A percentile compares a stretch with the other conserved stretches of the same genome.
phyloP scores from a whole-genome alignment of 805 yeast genomes.

The Ogataea trehalophila region DNA sequence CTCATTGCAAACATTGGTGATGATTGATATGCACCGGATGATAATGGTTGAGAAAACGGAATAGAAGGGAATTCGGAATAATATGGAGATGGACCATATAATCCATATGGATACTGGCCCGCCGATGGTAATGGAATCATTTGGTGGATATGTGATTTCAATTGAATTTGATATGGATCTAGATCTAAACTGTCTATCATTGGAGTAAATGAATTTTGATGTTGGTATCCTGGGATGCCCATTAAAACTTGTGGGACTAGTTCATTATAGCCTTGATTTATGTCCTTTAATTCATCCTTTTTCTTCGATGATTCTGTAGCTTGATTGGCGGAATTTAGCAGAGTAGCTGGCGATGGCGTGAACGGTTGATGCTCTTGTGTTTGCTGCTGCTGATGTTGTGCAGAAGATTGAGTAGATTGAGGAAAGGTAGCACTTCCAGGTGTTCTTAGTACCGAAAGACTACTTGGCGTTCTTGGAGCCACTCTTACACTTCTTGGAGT shows the following conservation, averaged over 20 bases:
- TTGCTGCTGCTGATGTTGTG: not conserved
- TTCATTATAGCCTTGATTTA: not conserved
- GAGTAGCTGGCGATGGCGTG: constrained; percentile 14
- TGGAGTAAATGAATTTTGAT: constrained; percentile 9
- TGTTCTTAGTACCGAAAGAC: constrained; percentile 10
- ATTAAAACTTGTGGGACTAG: constrained; percentile 12
- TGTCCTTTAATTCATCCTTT: not conserved
- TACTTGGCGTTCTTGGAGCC: constrained; percentile 16
- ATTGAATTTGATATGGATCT: constrained; percentile 7
- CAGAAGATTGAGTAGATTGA: constrained; percentile 11
- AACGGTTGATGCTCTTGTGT: constrained; percentile 1
- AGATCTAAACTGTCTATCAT: constrained; percentile 14
- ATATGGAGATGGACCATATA: constrained; percentile 19
- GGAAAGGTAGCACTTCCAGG: constrained; percentile 16
- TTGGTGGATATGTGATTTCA: constrained; percentile 7
- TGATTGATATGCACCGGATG: constrained; percentile 10
- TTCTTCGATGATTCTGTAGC: constrained; percentile 1
- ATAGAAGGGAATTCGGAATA: constrained; percentile 13
- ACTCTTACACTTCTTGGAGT: constrained; percentile 12
- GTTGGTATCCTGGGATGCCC: constrained; percentile 10
- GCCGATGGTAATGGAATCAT: constrained; percentile 13
- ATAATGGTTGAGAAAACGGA: constrained; percentile 11
- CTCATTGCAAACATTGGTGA: constrained; percentile 9
- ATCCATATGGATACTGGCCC: constrained; percentile 16
- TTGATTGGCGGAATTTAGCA: constrained; percentile 7